Evolutionary conservation across 345 rosid genomes (phyloP).

Genomic region (Eucalyptus caleyi): DNA sequence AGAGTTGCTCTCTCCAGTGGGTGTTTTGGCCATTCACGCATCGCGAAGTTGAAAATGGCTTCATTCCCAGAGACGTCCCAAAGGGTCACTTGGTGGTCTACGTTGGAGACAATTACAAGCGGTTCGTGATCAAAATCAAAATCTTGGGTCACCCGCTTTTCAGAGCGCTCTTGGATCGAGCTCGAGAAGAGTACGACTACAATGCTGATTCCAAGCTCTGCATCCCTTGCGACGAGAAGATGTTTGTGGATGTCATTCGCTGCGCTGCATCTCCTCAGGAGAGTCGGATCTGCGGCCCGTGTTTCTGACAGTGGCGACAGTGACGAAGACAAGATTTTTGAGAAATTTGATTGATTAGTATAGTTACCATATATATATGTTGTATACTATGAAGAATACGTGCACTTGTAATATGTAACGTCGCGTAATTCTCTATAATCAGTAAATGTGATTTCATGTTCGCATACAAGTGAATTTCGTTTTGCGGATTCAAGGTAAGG

Average conservation of each 20-base stretch:
- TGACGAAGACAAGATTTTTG: not conserved
- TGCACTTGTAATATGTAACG: not conserved
- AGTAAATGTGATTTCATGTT: not conserved
- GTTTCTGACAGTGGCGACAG: not conserved
- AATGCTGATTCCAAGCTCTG: constrained; percentile 47
- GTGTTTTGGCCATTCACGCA: constrained; percentile 23
- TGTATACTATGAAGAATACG: not conserved
- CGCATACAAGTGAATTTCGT: not conserved
- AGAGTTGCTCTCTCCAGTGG: constrained; percentile 26
- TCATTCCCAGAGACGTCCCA: constrained; percentile 74
- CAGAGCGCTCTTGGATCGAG: constrained; percentile 67
- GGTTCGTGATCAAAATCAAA: constrained; percentile 59
- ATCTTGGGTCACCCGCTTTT: constrained; percentile 72
- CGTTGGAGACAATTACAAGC: constrained; percentile 55
- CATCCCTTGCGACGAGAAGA: constrained; percentile 70
- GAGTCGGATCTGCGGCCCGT: constrained; percentile 9
- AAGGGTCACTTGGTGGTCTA: constrained; percentile 79
- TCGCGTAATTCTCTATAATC: not conserved
- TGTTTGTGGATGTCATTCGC: constrained; percentile 60
- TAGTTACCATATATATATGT: not conserved
- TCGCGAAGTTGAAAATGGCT: constrained; percentile 6
- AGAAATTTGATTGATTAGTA: not conserved
- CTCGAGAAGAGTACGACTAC: constrained; percentile 60
- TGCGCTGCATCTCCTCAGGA: constrained; percentile 36
- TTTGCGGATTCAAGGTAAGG: not conserved